Evolutionary conservation across 345 rosid genomes (phyloP), one percentile per base, ranked within the genome.

Genomic region (Gossypium australe): DNA sequence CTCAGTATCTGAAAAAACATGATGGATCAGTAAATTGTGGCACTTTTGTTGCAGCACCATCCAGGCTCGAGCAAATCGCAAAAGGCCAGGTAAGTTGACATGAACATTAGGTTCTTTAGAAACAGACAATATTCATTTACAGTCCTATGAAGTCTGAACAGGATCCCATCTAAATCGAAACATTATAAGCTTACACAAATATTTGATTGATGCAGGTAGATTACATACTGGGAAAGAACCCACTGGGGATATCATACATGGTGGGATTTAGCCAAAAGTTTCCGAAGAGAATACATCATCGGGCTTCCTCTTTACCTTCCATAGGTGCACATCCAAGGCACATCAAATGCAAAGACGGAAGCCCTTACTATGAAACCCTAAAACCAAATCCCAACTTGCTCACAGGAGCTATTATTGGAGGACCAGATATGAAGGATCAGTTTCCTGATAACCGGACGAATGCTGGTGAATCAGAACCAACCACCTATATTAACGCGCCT

Each of bases 401-500:
- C 3, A 78, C 79, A 0, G 92, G 90, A 7, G 94, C 92, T 11
- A 38, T 90, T 8, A 67, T 83, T 3, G 92, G 94, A 43, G 92
- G 94, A 51, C 94, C 89, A 8, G 83, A 83, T 58, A 47, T 62
- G 16, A 75, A 75, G 5, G 94, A 90, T 57, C 55, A 25, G 11
- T 88, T 78, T 75, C 53, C 59, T 3, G 90, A 90, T 47, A 55
- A 80, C 5, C 72, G 92, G 20, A 11, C 2, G 11, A 67, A 78
- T 48, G 29, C 67, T 52, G 43, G 52, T 5, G 85, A 85, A 24
- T 84, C 94, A 2, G 92, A 88, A 76, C 92, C 90, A 14, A 85
- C 89, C 0, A 90, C 94, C 0, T 90, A 88, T 63, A 85, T 84
- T 38, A 90, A 89, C 76, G 94, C 90, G 0, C 89, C 94, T 16